Percentiles rank a stretch among this genome's conserved stretches.
These are phyloP conservation scores for Cardiospermum halicacabum DNA, from an alignment of 345 rosid genomes.

Conservation along the genomic window DNA sequence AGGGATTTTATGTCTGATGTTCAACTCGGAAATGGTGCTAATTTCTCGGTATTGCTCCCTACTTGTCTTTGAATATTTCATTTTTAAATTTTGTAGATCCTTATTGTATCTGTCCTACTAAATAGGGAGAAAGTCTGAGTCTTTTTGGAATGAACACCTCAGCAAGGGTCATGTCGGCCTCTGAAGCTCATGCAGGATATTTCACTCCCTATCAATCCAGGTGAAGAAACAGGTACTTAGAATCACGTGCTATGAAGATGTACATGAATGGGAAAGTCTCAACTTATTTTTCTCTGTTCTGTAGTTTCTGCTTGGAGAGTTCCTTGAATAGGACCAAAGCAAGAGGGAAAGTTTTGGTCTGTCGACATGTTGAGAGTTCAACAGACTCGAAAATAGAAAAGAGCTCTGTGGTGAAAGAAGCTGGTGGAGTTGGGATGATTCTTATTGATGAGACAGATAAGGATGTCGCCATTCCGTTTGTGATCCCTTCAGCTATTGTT, in stretches of 20 bases:
- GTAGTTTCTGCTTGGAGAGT: constrained; percentile 50
- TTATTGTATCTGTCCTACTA: constrained; percentile 11
- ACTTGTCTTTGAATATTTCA: not conserved
- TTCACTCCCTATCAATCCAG: constrained; percentile 69
- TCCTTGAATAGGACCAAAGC: constrained; percentile 46
- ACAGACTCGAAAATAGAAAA: constrained; percentile 48
- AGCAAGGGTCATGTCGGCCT: constrained; percentile 40
- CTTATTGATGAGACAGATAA: constrained; percentile 42
- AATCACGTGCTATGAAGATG: constrained; percentile 14
- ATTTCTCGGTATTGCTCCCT: constrained; percentile 29
- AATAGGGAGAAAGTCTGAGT: constrained; percentile 53
- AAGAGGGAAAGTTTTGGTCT: constrained; percentile 48
- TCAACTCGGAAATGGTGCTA: constrained; percentile 31
- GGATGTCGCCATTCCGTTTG: constrained; percentile 48
- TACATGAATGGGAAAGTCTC: constrained; percentile 11
- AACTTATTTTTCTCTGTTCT: constrained; percentile 13
- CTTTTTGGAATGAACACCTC: constrained; percentile 38
- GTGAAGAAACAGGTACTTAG: constrained; percentile 55
- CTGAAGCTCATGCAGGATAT: constrained; percentile 47
- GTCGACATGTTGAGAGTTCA: constrained; percentile 48
- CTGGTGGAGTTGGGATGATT: constrained; percentile 60
- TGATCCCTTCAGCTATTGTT: constrained; percentile 47
- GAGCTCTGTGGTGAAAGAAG: constrained; percentile 43
- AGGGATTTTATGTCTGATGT: constrained; percentile 42
- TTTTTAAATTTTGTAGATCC: not conserved